Evolutionary conservation across 208 protist species (phyloP).

Genomic region (Trypanosoma conorhini): DNA sequence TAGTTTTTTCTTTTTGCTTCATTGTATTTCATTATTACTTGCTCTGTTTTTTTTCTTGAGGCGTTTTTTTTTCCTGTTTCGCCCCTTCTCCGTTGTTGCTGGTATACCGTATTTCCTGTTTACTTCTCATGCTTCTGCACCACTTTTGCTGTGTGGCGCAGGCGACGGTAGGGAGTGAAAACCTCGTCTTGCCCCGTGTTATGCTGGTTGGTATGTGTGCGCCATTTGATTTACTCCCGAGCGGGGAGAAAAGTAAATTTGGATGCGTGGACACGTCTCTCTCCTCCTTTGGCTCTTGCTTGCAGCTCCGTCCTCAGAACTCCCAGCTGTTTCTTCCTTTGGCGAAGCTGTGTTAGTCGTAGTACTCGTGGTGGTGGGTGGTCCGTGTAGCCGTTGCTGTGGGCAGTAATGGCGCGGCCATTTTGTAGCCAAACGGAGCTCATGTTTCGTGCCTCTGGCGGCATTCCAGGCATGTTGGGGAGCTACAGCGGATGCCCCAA

Average conservation of each 20-base stretch:
- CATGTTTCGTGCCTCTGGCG: conserved; percentile 23
- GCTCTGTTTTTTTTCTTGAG: not conserved
- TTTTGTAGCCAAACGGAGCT: conserved; percentile 32
- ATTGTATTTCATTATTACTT: not conserved
- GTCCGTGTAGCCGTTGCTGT: not conserved
- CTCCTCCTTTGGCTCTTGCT: not conserved
- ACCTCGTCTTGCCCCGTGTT: not conserved
- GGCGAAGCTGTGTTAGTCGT: not conserved
- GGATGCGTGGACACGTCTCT: not conserved
- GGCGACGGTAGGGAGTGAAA: not conserved
- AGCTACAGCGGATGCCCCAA: conserved; percentile 20
- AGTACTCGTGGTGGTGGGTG: not conserved
- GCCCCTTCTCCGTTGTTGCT: not conserved
- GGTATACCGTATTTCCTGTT: not conserved
- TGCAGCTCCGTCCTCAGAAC: not conserved
- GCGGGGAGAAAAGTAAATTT: not conserved
- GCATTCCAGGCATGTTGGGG: conserved; percentile 28
- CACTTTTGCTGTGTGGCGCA: not conserved
- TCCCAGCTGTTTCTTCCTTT: not conserved
- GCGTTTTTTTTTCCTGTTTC: too few relatives aligned
- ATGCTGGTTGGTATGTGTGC: not conserved
- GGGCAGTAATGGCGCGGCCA: not conserved
- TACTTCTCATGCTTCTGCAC: not conserved
- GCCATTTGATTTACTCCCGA: not conserved
- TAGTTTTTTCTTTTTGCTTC: not conserved